Conservation (phyloP, 2,329 filamentous ascomycete species). For the Colletotrichum cuscutae region DNA sequence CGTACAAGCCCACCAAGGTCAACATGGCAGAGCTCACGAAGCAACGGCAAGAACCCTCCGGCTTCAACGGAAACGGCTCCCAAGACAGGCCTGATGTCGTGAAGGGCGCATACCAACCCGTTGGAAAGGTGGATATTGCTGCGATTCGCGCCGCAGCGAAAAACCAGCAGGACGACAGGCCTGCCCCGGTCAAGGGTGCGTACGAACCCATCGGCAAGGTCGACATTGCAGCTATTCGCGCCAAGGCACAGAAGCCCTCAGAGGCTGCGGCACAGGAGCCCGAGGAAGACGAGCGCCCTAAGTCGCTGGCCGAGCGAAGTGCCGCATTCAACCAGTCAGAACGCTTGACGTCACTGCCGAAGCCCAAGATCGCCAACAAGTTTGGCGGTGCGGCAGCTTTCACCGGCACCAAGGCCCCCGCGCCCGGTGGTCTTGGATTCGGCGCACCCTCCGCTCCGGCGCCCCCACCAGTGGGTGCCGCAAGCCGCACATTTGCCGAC, state of each 20-base stretch:
- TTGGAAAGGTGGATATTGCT: slow-evolving; percentile 97
- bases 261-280: slow-evolving; percentile 45
- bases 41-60: slow-evolving; percentile 75
- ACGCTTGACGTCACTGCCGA: slow-evolving; percentile 86
- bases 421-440: slow-evolving; percentile 75
- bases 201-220: slow-evolving; percentile 98
- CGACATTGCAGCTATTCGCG: slow-evolving; percentile 93
- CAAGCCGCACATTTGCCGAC: slow-evolving; percentile 94
- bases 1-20: slow-evolving; percentile 95
- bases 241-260: slow-evolving; percentile 76
- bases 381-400: slow-evolving; percentile 80
- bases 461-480: slow-evolving; percentile 74
- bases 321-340: slow-evolving; percentile 80
- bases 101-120: slow-evolving; percentile 87
- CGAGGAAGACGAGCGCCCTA: slow-evolving; percentile 49
- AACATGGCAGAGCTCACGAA: slow-evolving; percentile 88
- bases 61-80: slow-evolving; percentile 49
- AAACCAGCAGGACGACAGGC: slow-evolving; percentile 79
- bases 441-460: slow-evolving; percentile 69
- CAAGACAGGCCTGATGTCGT: slow-evolving; percentile 74
- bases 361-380: slow-evolving; percentile 93
- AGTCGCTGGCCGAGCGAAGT: slow-evolving; percentile 79
- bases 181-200: slow-evolving; percentile 86
- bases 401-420: slow-evolving; percentile 88
- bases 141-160: slow-evolving; percentile 83